Evolutionary conservation across 345 rosid genomes (phyloP).

Genomic region (Aegle marmelos): DNA sequence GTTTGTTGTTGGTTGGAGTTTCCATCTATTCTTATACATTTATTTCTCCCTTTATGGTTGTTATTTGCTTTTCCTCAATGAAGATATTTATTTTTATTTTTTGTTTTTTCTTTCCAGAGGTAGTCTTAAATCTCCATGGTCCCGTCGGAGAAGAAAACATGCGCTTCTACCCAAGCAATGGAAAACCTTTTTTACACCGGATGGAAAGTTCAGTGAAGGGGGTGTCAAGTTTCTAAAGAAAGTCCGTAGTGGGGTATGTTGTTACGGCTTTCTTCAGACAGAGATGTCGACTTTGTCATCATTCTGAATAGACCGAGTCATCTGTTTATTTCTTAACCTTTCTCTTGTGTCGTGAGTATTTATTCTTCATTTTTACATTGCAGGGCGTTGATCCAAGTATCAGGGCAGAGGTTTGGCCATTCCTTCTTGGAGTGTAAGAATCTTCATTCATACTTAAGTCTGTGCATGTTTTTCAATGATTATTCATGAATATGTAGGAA

Average conservation of each 20-base stretch:
- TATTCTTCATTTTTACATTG: slow-evolving; percentile 14
- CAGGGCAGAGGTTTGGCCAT: slow-evolving; percentile 94
- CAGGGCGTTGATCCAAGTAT: slow-evolving; percentile 93
- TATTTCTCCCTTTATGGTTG: background rate
- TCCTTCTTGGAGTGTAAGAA: slow-evolving; percentile 93
- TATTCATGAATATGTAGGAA: background rate
- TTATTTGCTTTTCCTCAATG: slow-evolving; percentile 8
- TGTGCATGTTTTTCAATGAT: background rate
- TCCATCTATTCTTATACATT: background rate
- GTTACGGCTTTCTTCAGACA: slow-evolving; percentile 2
- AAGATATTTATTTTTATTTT: background rate
- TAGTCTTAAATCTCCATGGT: slow-evolving; percentile 86
- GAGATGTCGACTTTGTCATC: background rate
- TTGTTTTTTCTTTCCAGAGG: slow-evolving; percentile 45
- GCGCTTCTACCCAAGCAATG: slow-evolving; percentile 76
- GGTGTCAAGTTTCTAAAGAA: slow-evolving; percentile 84
- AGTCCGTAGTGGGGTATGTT: slow-evolving; percentile 90
- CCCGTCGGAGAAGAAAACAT: slow-evolving; percentile 79
- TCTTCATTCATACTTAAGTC: background rate
- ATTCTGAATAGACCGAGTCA: background rate
- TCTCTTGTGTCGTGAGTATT: slow-evolving; percentile 10
- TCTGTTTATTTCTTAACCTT: slow-evolving; percentile 3
- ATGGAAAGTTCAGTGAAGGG: slow-evolving; percentile 75
- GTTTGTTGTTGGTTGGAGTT: background rate
- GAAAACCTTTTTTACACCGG: slow-evolving; percentile 63